phyloP scores from a whole-genome alignment of 2,329 filamentous ascomycete genomes.

The Calonectria ilicicola region DNA sequence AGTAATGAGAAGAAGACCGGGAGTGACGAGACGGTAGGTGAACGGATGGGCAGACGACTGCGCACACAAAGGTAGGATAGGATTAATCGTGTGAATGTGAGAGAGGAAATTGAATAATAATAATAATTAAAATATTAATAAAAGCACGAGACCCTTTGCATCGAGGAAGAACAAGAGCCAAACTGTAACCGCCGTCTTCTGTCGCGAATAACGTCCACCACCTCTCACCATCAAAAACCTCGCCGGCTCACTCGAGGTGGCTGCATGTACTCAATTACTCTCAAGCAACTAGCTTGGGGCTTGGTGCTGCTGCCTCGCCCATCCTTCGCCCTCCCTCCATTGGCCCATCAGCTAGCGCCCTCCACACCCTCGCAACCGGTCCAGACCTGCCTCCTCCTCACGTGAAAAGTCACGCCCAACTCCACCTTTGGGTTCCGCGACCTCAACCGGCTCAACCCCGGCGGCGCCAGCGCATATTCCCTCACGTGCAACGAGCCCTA shows the following conservation, averaged over 20 bases:
- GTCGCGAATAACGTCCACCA: neutral
- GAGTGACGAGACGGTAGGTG: neutral
- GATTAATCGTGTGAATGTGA: neutral
- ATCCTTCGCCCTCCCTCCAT: neutral
- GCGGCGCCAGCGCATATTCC: conserved; percentile 34
- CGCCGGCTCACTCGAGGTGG: neutral
- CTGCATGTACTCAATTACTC: neutral
- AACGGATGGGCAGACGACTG: conserved; percentile 13
- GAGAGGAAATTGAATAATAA: neutral
- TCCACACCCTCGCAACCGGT: neutral
- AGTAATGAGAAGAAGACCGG: neutral
- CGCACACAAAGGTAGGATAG: neutral
- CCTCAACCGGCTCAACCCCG: conserved; percentile 43
- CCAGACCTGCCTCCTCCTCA: conserved; percentile 16
- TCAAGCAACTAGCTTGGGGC: neutral
- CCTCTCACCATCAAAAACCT: neutral
- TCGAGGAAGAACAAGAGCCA: neutral
- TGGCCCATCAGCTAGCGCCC: neutral
- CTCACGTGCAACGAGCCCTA: conserved; percentile 58
- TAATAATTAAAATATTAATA: neutral
- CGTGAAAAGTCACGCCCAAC: conserved; percentile 38
- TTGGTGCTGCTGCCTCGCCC: neutral
- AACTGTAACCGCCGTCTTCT: neutral
- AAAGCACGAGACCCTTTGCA: neutral
- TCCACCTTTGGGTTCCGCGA: conserved; percentile 22